These are phyloP conservation scores for Venturia aucupariae DNA, from an alignment of 2,329 filamentous ascomycete genomes.

Conservation along the genomic window DNA sequence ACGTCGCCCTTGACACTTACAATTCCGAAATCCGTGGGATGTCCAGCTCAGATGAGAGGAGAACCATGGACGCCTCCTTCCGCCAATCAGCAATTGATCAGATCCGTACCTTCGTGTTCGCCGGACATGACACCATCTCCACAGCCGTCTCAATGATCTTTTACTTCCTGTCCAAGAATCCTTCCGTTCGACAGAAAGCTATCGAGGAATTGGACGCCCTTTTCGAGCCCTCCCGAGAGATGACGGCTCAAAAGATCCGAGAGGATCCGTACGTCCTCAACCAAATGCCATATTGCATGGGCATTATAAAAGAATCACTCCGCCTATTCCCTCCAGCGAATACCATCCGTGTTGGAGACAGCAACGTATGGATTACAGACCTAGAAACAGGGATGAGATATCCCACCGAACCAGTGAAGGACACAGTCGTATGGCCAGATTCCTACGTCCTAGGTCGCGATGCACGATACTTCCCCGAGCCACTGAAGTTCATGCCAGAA, in stretches of 20 bases:
- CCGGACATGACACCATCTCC: conserved; percentile 33
- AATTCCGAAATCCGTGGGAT: not conserved
- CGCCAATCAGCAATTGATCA: conserved; percentile 13
- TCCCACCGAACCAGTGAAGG: conserved; percentile 17
- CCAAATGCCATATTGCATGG: conserved; percentile 23
- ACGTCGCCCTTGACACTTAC: conserved; percentile 12
- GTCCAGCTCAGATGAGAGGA: not conserved
- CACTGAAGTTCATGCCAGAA: conserved; percentile 22
- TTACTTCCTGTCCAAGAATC: conserved; percentile 24
- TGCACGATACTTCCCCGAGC: conserved; percentile 18
- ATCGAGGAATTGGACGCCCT: conserved; percentile 36
- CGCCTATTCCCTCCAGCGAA: conserved; percentile 24
- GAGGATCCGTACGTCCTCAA: conserved; percentile 23
- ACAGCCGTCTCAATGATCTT: conserved; percentile 23
- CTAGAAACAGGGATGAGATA: conserved; percentile 16
- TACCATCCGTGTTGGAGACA: conserved; percentile 9
- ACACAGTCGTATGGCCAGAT: conserved; percentile 15
- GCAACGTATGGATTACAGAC: conserved; percentile 7
- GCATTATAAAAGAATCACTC: conserved; percentile 29
- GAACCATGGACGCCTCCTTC: conserved; percentile 12
- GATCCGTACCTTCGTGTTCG: conserved; percentile 16
- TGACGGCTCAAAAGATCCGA: not conserved
- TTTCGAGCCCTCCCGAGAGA: not conserved
- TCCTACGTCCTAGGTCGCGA: conserved; percentile 18
- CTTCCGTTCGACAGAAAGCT: conserved; percentile 24